phyloP scores from a whole-genome alignment of 768 basidiomycete species.

The Tricholoma terreum region DNA sequence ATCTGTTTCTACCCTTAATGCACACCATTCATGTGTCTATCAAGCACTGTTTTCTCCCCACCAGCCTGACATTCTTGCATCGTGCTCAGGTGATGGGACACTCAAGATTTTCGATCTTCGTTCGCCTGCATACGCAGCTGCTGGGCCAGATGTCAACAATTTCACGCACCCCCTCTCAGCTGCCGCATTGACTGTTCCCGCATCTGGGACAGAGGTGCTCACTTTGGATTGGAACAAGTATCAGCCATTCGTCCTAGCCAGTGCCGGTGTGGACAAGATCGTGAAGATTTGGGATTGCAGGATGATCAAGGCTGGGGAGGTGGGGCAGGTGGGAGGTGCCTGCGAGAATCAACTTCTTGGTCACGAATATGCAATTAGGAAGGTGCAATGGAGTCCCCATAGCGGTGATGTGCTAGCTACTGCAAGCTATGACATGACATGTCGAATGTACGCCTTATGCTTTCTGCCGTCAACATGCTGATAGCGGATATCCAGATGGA shows the following conservation, averaged over 20 bases:
- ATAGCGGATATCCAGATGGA: slow-evolving; percentile 54
- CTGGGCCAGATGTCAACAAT: slow-evolving; percentile 46
- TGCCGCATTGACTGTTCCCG: slow-evolving; percentile 74
- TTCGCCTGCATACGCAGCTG: slow-evolving; percentile 53
- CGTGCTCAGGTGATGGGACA: slow-evolving; percentile 86
- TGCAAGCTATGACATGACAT: slow-evolving; percentile 94
- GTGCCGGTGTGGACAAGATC: slow-evolving; percentile 73
- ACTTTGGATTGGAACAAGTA: slow-evolving; percentile 94
- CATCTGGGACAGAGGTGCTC: slow-evolving; percentile 74
- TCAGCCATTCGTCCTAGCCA: slow-evolving; percentile 71
- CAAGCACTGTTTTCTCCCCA: slow-evolving; percentile 92
- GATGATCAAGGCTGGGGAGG: slow-evolving; percentile 63
- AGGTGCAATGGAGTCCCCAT: slow-evolving; percentile 89
- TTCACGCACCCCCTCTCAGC: slow-evolving; percentile 69
- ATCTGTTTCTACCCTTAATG: slow-evolving; percentile 78
- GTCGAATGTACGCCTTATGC: slow-evolving; percentile 65
- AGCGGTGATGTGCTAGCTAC: slow-evolving; percentile 62
- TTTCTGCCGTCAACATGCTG: slow-evolving; percentile 1
- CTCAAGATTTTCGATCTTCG: slow-evolving; percentile 81
- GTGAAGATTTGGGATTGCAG: slow-evolving; percentile 86
- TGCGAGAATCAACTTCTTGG: slow-evolving; percentile 72
- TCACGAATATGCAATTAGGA: slow-evolving; percentile 88
- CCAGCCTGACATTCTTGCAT: slow-evolving; percentile 74
- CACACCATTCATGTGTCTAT: slow-evolving; percentile 84
- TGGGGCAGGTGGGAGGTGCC: slow-evolving; percentile 61